Percentiles rank a stretch among this genome's conserved stretches.
phyloP scores from a whole-genome alignment of 2,329 filamentous ascomycete genomes.

The Stachybotrys chartarum region DNA sequence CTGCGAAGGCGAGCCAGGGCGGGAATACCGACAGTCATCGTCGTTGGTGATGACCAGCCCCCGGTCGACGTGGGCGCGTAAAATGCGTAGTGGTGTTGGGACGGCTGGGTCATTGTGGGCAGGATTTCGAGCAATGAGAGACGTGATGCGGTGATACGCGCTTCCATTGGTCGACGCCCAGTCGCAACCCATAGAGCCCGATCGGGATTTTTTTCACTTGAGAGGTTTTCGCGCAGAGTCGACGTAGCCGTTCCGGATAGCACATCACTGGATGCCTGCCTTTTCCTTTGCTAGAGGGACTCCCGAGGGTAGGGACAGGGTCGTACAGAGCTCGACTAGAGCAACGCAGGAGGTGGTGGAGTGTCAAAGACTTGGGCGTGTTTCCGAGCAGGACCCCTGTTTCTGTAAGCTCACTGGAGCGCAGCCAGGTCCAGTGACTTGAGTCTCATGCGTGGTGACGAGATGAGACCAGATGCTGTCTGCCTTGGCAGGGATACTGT shows the following conservation, averaged over 20 bases:
- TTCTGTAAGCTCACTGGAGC: slow-evolving; percentile 29
- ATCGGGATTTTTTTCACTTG: not conserved
- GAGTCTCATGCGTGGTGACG: slow-evolving; percentile 35
- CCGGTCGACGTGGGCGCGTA: slow-evolving; percentile 44
- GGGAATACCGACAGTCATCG: slow-evolving; percentile 2
- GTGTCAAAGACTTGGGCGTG: not conserved
- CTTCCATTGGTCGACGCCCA: slow-evolving; percentile 31
- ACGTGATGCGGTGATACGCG: slow-evolving; percentile 24
- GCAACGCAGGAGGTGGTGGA: not conserved
- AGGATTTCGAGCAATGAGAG: slow-evolving; percentile 39
- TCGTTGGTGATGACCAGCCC: slow-evolving; percentile 18
- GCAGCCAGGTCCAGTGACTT: slow-evolving; percentile 37
- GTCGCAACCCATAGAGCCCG: not conserved
- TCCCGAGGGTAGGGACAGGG: not conserved
- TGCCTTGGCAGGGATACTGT: slow-evolving; percentile 4
- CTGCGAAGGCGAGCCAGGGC: not conserved
- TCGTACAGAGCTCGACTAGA: not conserved
- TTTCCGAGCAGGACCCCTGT: slow-evolving; percentile 1
- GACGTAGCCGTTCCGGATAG: not conserved
- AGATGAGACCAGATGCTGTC: slow-evolving; percentile 9
- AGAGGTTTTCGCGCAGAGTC: not conserved
- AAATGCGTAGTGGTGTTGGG: slow-evolving; percentile 35
- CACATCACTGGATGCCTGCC: not conserved
- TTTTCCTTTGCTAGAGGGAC: not conserved
- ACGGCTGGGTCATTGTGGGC: slow-evolving; percentile 15